Conservation (phyloP, 2,329 filamentous ascomycete genomes). For the Blastomyces emzantsi region DNA sequence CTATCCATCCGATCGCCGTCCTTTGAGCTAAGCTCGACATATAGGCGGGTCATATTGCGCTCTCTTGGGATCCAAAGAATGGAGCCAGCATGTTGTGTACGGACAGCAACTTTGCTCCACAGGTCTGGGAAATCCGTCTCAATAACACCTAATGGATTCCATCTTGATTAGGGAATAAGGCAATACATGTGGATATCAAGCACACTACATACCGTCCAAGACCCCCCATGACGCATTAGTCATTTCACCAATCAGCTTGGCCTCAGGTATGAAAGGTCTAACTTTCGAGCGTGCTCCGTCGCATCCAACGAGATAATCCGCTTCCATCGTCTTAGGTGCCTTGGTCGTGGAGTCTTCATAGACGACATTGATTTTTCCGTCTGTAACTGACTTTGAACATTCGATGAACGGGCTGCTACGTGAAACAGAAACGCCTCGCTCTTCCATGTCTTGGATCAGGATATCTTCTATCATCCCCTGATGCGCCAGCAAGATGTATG, state of each 20-base stretch:
- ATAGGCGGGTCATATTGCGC: constrained; percentile 53
- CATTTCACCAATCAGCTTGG: constrained; percentile 48
- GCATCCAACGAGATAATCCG: constrained; percentile 49
- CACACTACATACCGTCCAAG: constrained; percentile 43
- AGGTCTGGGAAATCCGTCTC: constrained; percentile 56
- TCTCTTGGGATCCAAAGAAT: constrained; percentile 64
- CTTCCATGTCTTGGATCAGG: constrained; percentile 59
- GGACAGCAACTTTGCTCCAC: constrained; percentile 49
- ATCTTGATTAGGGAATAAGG: neutral
- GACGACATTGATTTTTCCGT: constrained; percentile 33
- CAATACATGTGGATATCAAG: neutral
- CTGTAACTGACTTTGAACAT: constrained; percentile 40
- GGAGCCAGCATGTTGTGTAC: constrained; percentile 50
- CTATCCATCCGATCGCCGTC: constrained; percentile 44
- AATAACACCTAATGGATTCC: constrained; percentile 30
- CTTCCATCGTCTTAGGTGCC: neutral
- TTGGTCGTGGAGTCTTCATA: constrained; percentile 34
- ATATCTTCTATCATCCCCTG: constrained; percentile 68
- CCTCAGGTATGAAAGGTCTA: constrained; percentile 45
- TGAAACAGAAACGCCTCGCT: constrained; percentile 54
- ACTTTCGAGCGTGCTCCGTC: constrained; percentile 63
- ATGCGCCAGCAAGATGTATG: constrained; percentile 51
- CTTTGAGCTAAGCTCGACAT: constrained; percentile 52
- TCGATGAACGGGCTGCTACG: constrained; percentile 55
- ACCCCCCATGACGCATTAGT: constrained; percentile 41